A percentile compares a stretch with the other conserved stretches of the same genome.
These are phyloP conservation scores for Debaryomyces robertsiae DNA, from an alignment of 1,139 yeast genomes.

Conservation along the genomic window DNA sequence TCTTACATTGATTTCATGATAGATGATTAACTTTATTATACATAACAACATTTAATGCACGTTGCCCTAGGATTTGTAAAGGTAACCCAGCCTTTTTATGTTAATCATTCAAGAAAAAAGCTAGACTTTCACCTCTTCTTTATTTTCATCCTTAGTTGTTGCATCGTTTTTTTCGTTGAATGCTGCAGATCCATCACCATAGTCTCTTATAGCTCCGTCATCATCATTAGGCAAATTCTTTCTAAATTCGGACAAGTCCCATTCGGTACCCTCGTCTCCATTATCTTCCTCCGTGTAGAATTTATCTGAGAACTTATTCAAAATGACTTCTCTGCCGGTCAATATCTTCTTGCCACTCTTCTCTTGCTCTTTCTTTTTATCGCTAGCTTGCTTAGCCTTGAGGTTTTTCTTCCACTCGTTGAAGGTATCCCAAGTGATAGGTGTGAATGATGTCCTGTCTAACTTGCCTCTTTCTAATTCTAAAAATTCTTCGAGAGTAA, in stretches of 20 bases:
- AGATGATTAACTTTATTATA: conserved; percentile 7
- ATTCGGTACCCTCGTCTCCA: conserved; percentile 57
- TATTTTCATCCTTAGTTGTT: conserved; percentile 12
- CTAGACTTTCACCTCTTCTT: conserved; percentile 5
- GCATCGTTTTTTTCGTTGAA: conserved; percentile 16
- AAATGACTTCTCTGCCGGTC: conserved; percentile 82
- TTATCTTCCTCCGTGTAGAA: conserved; percentile 51
- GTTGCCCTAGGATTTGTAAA: conserved; percentile 9
- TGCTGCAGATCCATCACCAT: conserved; percentile 46
- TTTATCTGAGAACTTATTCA: conserved; percentile 72
- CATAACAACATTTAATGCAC: conserved; percentile 7
- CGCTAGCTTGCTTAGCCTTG: conserved; percentile 60
- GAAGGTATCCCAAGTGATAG: conserved; percentile 85
- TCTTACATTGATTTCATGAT: not conserved
- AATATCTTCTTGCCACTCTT: conserved; percentile 49
- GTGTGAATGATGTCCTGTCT: conserved; percentile 78
- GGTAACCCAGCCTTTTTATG: conserved; percentile 11
- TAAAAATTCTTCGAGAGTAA: conserved; percentile 92
- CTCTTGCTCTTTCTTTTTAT: conserved; percentile 54
- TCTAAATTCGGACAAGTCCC: conserved; percentile 71
- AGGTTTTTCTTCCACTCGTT: conserved; percentile 81
- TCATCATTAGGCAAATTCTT: conserved; percentile 45
- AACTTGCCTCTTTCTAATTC: conserved; percentile 90
- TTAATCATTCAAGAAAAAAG: conserved; percentile 5
- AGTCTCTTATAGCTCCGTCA: conserved; percentile 51